Evolutionary conservation across 805 yeast species (phyloP).

Genomic region (Hanseniaspora occidentalis): DNA sequence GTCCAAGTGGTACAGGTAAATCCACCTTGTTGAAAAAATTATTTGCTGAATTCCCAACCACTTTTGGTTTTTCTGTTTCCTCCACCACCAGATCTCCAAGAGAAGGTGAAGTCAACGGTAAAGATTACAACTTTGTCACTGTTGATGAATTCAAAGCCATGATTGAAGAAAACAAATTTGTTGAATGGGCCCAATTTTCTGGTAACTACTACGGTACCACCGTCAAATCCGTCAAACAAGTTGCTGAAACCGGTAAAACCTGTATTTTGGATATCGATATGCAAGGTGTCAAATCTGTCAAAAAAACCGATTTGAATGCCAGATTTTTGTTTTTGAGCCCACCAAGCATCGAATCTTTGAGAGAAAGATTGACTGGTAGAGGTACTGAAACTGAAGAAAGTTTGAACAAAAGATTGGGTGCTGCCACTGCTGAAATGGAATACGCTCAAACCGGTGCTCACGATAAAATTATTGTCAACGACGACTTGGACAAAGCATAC

Average conservation of each 20-base stretch:
- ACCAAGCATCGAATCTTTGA: constrained; percentile 73
- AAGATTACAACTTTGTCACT: constrained; percentile 76
- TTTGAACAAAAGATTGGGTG: constrained; percentile 67
- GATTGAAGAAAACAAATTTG: constrained; percentile 64
- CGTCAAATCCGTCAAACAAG: constrained; percentile 63
- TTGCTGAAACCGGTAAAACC: constrained; percentile 44
- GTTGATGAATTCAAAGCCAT: constrained; percentile 69
- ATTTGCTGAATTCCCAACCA: constrained; percentile 79
- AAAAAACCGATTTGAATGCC: constrained; percentile 70
- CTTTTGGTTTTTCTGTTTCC: constrained; percentile 89
- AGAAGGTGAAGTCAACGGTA: constrained; percentile 80
- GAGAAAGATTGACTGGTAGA: constrained; percentile 66
- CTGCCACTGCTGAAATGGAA: constrained; percentile 82
- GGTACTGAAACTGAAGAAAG: constrained; percentile 93
- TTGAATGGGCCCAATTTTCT: constrained; percentile 97
- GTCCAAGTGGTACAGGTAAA: constrained; percentile 95
- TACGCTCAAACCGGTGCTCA: constrained; percentile 87
- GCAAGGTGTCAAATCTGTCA: constrained; percentile 96
- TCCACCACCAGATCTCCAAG: constrained; percentile 82
- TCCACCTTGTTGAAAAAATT: constrained; percentile 84
- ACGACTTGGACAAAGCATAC: constrained; percentile 84
- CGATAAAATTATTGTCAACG: constrained; percentile 80
- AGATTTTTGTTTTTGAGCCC: constrained; percentile 83
- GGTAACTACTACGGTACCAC: constrained; percentile 97
- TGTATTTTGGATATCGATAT: constrained; percentile 95